Percentiles rank a stretch among this genome's conserved stretches.
Evolutionary conservation across 139 green algal genomes (phyloP).

Genomic region (Tetraselmis chui): DNA sequence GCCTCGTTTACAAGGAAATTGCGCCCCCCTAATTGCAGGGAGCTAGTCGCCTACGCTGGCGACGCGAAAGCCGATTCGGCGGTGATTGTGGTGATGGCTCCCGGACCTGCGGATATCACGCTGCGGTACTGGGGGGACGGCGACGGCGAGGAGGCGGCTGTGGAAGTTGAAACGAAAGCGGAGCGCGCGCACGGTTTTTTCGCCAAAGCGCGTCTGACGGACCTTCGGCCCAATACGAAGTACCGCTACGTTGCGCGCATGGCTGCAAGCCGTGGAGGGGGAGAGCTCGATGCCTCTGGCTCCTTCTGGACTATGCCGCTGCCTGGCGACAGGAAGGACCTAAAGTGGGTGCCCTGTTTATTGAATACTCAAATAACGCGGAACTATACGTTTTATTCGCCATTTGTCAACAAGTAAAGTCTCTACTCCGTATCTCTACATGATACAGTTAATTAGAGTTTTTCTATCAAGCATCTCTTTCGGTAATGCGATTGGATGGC

Average conservation of each 20-base stretch:
- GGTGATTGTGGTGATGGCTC: neutral
- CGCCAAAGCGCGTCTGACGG: neutral
- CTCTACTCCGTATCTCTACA: too few relatives aligned
- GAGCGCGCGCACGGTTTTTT: neutral
- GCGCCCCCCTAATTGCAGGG: too few relatives aligned
- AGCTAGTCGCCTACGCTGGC: neutral
- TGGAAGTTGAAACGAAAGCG: neutral
- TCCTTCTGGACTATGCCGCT: neutral
- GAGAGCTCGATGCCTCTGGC: neutral
- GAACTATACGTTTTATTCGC: too few relatives aligned
- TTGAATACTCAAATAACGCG: too few relatives aligned
- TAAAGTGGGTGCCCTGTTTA: too few relatives aligned
- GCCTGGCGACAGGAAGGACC: neutral
- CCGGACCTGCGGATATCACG: neutral
- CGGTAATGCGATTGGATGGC: too few relatives aligned
- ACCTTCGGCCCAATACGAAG: neutral
- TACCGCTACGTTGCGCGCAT: neutral
- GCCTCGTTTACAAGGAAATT: too few relatives aligned
- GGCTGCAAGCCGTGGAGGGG: too few relatives aligned
- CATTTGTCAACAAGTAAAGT: too few relatives aligned
- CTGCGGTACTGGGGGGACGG: neutral
- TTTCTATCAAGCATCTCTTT: too few relatives aligned
- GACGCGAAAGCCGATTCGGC: neutral
- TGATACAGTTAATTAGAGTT: too few relatives aligned
- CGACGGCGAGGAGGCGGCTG: neutral